Evolutionary conservation across 306 rosid genomes (phyloP).

Genomic region (Acacia confusa): DNA sequence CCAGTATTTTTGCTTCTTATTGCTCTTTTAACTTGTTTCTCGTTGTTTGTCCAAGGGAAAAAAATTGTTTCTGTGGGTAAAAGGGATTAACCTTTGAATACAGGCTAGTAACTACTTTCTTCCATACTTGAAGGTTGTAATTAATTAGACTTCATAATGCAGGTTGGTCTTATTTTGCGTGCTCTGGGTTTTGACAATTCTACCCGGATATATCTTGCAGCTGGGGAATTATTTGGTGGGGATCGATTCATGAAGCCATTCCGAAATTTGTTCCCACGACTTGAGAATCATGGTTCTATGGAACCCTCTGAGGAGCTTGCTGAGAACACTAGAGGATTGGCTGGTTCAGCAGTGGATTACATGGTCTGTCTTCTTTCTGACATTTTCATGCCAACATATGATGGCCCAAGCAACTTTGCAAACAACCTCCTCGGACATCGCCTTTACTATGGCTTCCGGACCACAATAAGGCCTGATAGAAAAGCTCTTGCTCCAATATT

Average conservation of each 20-base stretch:
- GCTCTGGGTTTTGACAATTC: constrained; percentile 25
- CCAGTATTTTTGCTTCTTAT: constrained; percentile 18
- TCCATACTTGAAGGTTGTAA: constrained; percentile 15
- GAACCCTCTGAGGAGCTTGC: constrained; percentile 73
- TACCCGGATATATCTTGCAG: constrained; percentile 19
- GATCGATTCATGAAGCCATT: constrained; percentile 87
- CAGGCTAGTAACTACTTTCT: constrained; percentile 9
- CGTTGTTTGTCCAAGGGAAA: not conserved
- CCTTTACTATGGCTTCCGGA: constrained; percentile 92
- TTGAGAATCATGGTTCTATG: constrained; percentile 82
- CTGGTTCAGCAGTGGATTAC: constrained; percentile 98
- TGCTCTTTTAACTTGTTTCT: constrained; percentile 20
- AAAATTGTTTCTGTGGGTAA: not conserved
- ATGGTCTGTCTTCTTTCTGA: constrained; percentile 99
- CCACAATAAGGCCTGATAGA: constrained; percentile 88
- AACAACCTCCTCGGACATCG: constrained; percentile 99
- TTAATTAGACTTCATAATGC: constrained; percentile 29
- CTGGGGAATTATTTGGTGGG: constrained; percentile 96
- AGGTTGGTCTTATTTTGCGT: constrained; percentile 87
- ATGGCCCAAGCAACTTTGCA: constrained; percentile 99
- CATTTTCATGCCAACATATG: constrained; percentile 98
- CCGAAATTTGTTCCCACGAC: constrained; percentile 73
- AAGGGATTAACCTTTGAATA: not conserved
- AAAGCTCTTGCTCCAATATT: constrained; percentile 95
- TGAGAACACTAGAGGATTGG: constrained; percentile 77